phyloP scores from a whole-genome alignment of 2,329 filamentous ascomycete species.

The Rhynchosporium secalis region DNA sequence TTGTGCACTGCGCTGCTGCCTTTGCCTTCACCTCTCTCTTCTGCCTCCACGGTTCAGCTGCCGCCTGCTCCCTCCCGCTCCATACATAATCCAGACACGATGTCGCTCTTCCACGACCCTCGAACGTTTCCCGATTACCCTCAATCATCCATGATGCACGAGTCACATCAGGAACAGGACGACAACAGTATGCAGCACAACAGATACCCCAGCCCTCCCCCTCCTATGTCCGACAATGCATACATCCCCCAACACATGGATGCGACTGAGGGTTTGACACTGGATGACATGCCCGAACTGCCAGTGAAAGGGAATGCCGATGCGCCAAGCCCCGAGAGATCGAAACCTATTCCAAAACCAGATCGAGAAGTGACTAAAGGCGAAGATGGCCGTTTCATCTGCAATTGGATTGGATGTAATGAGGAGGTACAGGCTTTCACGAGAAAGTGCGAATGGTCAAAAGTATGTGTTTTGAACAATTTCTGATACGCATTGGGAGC shows the following conservation, averaged over 20 bases:
- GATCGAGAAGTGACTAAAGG: slow-evolving; percentile 62
- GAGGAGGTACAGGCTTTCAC: slow-evolving; percentile 67
- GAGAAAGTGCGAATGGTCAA: slow-evolving; percentile 81
- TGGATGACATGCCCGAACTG: slow-evolving; percentile 35
- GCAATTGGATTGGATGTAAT: slow-evolving; percentile 68
- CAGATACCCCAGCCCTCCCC: slow-evolving; percentile 38
- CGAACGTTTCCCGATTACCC: slow-evolving; percentile 36
- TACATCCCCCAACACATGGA: slow-evolving; percentile 35
- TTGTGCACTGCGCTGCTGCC: slow-evolving; percentile 13
- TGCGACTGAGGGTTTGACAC: slow-evolving; percentile 25
- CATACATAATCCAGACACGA: slow-evolving; percentile 17
- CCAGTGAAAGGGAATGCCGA: slow-evolving; percentile 37
- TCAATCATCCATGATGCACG: slow-evolving; percentile 35
- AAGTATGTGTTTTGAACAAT: slow-evolving; percentile 63
- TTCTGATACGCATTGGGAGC: slow-evolving; percentile 14
- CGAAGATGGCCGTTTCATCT: slow-evolving; percentile 72
- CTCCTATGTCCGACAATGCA: slow-evolving; percentile 35
- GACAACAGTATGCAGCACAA: slow-evolving; percentile 33
- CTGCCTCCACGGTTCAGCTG: background rate
- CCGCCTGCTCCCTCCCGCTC: background rate
- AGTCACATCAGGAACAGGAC: slow-evolving; percentile 35
- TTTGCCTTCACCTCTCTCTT: slow-evolving; percentile 12
- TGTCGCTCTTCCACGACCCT: slow-evolving; percentile 37
- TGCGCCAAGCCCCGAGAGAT: slow-evolving; percentile 37
- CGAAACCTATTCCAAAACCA: slow-evolving; percentile 59